A percentile compares a stretch with the other conserved stretches of the same genome.
Conservation (phyloP, 2,329 filamentous ascomycete genomes). For the Onygenales sp. region DNA sequence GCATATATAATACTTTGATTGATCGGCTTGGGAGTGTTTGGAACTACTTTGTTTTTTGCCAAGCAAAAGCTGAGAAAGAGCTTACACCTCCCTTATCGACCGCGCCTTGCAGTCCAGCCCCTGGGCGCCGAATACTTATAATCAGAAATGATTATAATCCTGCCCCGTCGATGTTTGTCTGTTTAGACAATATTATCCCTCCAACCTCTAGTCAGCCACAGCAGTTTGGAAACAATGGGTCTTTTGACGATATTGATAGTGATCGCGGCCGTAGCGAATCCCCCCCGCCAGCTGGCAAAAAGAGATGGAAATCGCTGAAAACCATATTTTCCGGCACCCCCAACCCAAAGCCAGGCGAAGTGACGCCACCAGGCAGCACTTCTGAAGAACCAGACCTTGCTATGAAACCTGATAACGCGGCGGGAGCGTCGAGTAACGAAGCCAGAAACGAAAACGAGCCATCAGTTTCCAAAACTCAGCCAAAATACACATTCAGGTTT, state of each 20-base stretch:
- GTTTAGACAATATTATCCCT: slow-evolving; percentile 24
- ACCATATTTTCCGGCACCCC: slow-evolving; percentile 40
- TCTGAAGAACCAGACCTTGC: slow-evolving; percentile 26
- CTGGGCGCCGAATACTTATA: slow-evolving; percentile 78
- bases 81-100: slow-evolving; percentile 57
- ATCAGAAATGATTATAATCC: slow-evolving; percentile 66
- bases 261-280: slow-evolving; percentile 13
- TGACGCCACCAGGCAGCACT: slow-evolving; percentile 28
- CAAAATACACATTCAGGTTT: slow-evolving; percentile 56
- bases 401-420: background rate
- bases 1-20: slow-evolving; percentile 59
- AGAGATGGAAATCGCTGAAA: slow-evolving; percentile 44
- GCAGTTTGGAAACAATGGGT: slow-evolving; percentile 20
- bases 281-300: slow-evolving; percentile 22
- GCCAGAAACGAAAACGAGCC: background rate
- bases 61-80: slow-evolving; percentile 53
- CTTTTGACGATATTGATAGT: slow-evolving; percentile 17
- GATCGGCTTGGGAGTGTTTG: slow-evolving; percentile 62
- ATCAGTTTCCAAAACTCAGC: slow-evolving; percentile 26
- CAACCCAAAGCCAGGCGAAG: slow-evolving; percentile 35
- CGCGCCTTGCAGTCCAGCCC: slow-evolving; percentile 73
- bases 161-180: slow-evolving; percentile 44
- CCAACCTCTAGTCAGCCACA: slow-evolving; percentile 24
- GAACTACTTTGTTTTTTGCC: slow-evolving; percentile 70
- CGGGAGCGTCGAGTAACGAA: background rate